Evolutionary conservation across 1,139 yeast species (phyloP).

Genomic region (Saccharomyces pastorianus): DNA sequence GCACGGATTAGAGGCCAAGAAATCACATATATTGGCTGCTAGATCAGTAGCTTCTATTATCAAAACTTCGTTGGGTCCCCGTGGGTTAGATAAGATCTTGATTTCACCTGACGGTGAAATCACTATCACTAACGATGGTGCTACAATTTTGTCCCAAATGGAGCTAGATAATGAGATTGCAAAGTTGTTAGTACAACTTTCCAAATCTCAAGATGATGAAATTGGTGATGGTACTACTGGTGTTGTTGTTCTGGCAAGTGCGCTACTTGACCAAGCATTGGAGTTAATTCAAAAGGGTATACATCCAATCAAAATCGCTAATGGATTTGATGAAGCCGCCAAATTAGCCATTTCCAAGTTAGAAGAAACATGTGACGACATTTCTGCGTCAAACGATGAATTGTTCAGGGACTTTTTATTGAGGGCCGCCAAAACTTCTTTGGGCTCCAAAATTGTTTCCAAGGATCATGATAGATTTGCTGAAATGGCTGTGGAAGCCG

Average conservation of each 20-base stretch:
- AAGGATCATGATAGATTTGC: slow-evolving; percentile 92
- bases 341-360: slow-evolving; percentile 75
- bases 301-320: slow-evolving; percentile 93
- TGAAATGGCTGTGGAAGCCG: slow-evolving; percentile 95
- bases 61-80: slow-evolving; percentile 89
- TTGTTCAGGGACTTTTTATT: slow-evolving; percentile 50
- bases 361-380: slow-evolving; percentile 55
- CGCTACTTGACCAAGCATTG: slow-evolving; percentile 86
- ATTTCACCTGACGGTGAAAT: slow-evolving; percentile 94
- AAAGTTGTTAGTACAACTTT: slow-evolving; percentile 84
- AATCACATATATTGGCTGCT: slow-evolving; percentile 91
- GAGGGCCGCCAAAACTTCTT: slow-evolving; percentile 88
- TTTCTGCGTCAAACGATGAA: slow-evolving; percentile 18
- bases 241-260: slow-evolving; percentile 93
- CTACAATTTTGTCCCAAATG: slow-evolving; percentile 93
- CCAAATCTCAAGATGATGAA: slow-evolving; percentile 95
- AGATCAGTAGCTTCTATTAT: slow-evolving; percentile 90
- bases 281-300: slow-evolving; percentile 94
- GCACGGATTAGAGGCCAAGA: slow-evolving; percentile 92
- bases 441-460: slow-evolving; percentile 93
- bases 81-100: slow-evolving; percentile 95
- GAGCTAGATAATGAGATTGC: slow-evolving; percentile 95
- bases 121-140: slow-evolving; percentile 97
- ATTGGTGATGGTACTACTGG: slow-evolving; percentile 99
- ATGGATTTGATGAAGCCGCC: slow-evolving; percentile 96